Conservation (phyloP, 345 rosid species). For the Luvunga scandens region DNA sequence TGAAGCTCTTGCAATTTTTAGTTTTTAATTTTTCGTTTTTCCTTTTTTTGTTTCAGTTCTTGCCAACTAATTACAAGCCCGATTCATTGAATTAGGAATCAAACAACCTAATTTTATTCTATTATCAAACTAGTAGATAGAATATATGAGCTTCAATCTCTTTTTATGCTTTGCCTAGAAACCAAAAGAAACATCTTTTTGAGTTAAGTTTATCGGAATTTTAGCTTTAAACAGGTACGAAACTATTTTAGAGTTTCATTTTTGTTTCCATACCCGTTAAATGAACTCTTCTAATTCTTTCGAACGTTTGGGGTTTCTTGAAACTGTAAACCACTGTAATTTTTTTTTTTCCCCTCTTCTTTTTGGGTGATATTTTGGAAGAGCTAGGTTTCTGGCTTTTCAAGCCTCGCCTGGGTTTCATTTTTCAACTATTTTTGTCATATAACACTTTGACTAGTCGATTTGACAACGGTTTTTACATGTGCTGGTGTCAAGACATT, state of each 20-base stretch:
- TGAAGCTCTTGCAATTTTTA: neutral
- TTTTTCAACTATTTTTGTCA: neutral
- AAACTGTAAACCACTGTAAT: neutral
- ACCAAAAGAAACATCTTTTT: neutral
- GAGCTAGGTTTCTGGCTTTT: neutral
- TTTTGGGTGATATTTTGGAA: neutral
- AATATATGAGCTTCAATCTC: neutral
- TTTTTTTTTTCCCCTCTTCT: neutral
- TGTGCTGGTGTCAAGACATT: neutral
- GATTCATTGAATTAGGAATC: neutral
- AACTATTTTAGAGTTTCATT: neutral
- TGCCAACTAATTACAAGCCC: neutral
- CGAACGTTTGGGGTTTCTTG: neutral
- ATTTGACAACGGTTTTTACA: neutral
- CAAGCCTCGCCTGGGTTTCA: neutral
- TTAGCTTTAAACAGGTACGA: neutral
- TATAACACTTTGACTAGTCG: neutral
- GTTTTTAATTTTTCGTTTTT: neutral
- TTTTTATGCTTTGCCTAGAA: neutral
- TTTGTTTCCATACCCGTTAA: neutral
- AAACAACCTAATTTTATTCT: neutral
- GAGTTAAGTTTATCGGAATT: neutral
- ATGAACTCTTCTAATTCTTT: neutral
- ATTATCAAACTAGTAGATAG: neutral
- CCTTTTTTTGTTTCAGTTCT: neutral